These are phyloP conservation scores for Starmerella bacillaris DNA, from an alignment of 805 yeast genomes.

Conservation along the genomic window DNA sequence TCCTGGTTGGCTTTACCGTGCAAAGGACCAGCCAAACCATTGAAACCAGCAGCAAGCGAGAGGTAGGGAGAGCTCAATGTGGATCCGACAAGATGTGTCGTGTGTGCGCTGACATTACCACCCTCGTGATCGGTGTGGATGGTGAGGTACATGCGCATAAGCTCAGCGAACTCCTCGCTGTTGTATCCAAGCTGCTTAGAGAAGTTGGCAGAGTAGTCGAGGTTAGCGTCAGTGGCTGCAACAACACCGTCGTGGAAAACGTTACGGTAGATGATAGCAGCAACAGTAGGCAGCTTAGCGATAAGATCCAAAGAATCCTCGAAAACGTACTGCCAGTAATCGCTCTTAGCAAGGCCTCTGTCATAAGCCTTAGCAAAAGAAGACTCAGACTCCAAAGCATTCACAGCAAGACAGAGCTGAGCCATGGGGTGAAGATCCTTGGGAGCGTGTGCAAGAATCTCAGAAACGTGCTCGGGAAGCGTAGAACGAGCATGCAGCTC, in stretches of 20 bases:
- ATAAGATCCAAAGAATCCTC: conserved; percentile 66
- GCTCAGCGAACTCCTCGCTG: conserved; percentile 47
- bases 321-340: conserved; percentile 68
- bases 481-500: conserved; percentile 65
- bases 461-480: conserved; percentile 61
- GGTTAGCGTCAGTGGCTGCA: conserved; percentile 22
- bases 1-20: conserved; percentile 83
- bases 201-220: conserved; percentile 50
- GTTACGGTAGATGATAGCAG: conserved; percentile 70
- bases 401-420: conserved; percentile 67
- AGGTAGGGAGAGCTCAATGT: conserved; percentile 65
- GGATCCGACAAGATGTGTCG: conserved; percentile 72
- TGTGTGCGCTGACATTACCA: conserved; percentile 76
- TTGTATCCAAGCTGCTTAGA: conserved; percentile 47
- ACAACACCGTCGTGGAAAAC: conserved; percentile 64
- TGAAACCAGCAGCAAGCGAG: conserved; percentile 63
- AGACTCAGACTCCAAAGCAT: conserved; percentile 67
- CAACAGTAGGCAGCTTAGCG: conserved; percentile 68
- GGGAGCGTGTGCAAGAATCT: conserved; percentile 57
- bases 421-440: conserved; percentile 75
- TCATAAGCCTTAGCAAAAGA: conserved; percentile 74
- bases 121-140: conserved; percentile 83
- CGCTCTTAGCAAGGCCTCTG: conserved; percentile 59
- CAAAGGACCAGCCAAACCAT: conserved; percentile 75
- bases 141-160: conserved; percentile 64